Evolutionary conservation across 1,139 yeast species (phyloP), one percentile per base, ranked within the genome.

Genomic region (Magnusiomyces clavatus): DNA sequence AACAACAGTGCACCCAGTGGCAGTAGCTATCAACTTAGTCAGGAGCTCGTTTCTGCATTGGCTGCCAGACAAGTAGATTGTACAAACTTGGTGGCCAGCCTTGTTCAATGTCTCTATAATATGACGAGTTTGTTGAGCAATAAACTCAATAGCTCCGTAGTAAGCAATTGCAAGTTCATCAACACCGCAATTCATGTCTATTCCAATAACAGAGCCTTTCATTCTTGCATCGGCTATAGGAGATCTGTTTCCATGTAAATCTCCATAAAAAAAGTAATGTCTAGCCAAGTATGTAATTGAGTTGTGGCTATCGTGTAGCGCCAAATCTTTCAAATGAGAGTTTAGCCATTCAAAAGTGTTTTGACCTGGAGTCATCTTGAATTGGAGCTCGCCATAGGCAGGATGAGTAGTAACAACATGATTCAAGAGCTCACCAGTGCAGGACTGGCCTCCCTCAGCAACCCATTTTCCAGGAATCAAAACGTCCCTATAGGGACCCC

Each of bases 361-460:
- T 24, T 19, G 11, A 5, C 35, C 35, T n/a, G 39, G 14, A 16
- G 39, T 31, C 14, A 16, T 19, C 10, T 81, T 76, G 52, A 90
- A 76, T 41, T 51, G 47, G 13, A 51, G 54, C 62, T 86, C 86
- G 10, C 79, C 73, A 60, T 82, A 82, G 0, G 97, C 95, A 0
- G 97, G 97, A 64, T 92, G 98, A 16, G 86, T 83, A 5, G 88
- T 76, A 57, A 92, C 71, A n/a, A 90, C 94, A 68, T 88, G 96
- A 2, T 92, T 94, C 60, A 92, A 76, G 49, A 92, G 76, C 39
- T 95, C 96, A 59, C 98, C 98, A 1, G 98, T 92, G 65, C 96
- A 86, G 19, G 95, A 85, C 69, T 92, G 98, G 17, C 98, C 98
- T 64, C 98, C 98, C 71, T 92, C 98, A n/a, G 97, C 96, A 61